Evolutionary conservation across 305 asterid species (phyloP), one percentile per base, ranked within the genome.

Genomic region (Galium porrigens): DNA sequence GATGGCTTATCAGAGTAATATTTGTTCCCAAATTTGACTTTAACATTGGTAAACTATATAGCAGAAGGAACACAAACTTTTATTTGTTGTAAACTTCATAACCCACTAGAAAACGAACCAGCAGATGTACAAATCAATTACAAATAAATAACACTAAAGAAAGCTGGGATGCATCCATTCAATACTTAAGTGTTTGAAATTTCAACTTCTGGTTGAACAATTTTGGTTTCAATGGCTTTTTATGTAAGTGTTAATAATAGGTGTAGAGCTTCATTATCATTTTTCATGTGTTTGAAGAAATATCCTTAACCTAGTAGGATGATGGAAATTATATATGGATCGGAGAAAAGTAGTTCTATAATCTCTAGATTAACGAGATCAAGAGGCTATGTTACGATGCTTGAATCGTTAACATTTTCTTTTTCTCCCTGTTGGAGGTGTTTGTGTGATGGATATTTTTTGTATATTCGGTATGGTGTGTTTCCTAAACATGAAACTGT

Each of bases 211-310:
- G 48, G 30, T 49, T 54, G 6, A n/a, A 10, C 32, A 29, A 3
- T 64, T 51, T 30, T 3, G 34, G 22, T 51, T 64, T 51, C 8
- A 8, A 64, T 64, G 49, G 60, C 32, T 33, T 49, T 64, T 3
- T 49, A 17, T 64, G 68, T 32, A 34, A 64, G 68, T 64, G 27
- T 12, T 17, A 11, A 4, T 33, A 14, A 48, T 49, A 4, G 15
- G 49, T 20, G 27, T 44, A 42, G 11, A 7, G 34, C 14, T 64
- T 4, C 10, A 29, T 63, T 17, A n/a, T 64, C 4, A 4, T 18
- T 33, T 15, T 49, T 30, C 6, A 29, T 30, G 9, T 48, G 29
- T 17, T 49, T 49, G 56, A 8, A 18, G 27, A 51, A 49, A 11
- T 63, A n/a, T 64, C 6, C 0, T 22, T n/a, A 9, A 33, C 3